Conservation (phyloP, 331 rosid genomes). For the Telfairia occidentalis region DNA sequence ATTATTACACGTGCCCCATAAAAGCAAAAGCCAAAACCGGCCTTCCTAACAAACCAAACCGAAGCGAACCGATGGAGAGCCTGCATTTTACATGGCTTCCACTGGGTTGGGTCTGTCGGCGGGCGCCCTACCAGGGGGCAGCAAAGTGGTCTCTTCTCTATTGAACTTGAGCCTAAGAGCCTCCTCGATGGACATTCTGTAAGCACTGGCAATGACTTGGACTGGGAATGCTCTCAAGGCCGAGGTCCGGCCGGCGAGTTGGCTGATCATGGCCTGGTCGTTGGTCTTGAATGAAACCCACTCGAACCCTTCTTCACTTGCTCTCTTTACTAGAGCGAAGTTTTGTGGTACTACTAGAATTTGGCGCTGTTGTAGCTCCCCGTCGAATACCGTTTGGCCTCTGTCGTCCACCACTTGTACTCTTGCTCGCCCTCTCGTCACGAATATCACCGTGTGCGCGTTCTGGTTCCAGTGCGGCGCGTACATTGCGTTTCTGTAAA, state of each 20-base stretch:
- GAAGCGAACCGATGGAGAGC: too few relatives aligned
- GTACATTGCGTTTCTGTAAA: slow-evolving; percentile 39
- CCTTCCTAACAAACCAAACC: background rate
- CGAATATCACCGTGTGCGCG: slow-evolving; percentile 39
- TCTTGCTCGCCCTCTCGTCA: slow-evolving; percentile 35
- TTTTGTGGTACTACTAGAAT: slow-evolving; percentile 47
- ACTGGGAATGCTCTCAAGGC: slow-evolving; percentile 27
- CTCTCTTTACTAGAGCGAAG: slow-evolving; percentile 29
- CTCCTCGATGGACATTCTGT: slow-evolving; percentile 24
- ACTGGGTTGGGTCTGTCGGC: background rate
- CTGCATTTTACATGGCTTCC: slow-evolving; percentile 2
- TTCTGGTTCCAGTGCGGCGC: slow-evolving; percentile 49
- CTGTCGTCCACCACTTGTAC: slow-evolving; percentile 38
- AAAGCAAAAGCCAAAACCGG: slow-evolving; percentile 11
- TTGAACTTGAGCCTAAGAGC: slow-evolving; percentile 28
- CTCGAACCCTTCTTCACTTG: slow-evolving; percentile 33
- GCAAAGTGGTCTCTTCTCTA: slow-evolving; percentile 14
- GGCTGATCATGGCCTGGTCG: slow-evolving; percentile 24
- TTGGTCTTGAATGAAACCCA: slow-evolving; percentile 53
- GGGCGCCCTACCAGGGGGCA: slow-evolving; percentile 5
- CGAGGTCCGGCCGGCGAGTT: slow-evolving; percentile 36
- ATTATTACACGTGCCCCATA: slow-evolving; percentile 5
- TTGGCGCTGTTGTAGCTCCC: slow-evolving; percentile 31
- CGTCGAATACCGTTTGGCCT: slow-evolving; percentile 32
- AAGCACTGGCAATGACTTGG: slow-evolving; percentile 31